phyloP scores from a whole-genome alignment of 441 rosid species.

The Lagerstroemia fauriei region DNA sequence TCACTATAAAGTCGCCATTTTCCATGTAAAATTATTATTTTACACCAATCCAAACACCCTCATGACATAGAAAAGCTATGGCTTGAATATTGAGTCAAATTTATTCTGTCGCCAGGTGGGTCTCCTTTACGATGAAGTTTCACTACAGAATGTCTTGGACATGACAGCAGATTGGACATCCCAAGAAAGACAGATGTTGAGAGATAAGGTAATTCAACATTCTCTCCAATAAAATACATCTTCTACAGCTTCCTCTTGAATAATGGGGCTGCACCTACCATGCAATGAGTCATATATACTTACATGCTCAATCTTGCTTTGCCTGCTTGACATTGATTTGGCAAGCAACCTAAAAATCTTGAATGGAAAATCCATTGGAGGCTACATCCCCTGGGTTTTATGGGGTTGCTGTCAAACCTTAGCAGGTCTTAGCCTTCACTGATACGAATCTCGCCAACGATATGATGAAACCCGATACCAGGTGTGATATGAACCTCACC shows the following conservation, averaged over 20 bases:
- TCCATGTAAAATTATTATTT: too few relatives aligned
- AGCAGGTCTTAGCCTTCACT: neutral
- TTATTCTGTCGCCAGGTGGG: slow-evolving; percentile 67
- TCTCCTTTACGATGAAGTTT: slow-evolving; percentile 74
- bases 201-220: slow-evolving; percentile 64
- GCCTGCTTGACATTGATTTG: neutral
- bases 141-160: slow-evolving; percentile 73
- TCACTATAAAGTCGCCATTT: too few relatives aligned
- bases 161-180: slow-evolving; percentile 89
- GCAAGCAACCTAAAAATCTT: too few relatives aligned
- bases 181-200: slow-evolving; percentile 85
- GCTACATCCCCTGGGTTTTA: neutral
- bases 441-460: too few relatives aligned
- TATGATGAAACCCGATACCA: too few relatives aligned
- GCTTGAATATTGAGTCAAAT: slow-evolving; percentile 14
- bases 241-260: neutral
- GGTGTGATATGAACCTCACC: too few relatives aligned
- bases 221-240: neutral
- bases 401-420: neutral
- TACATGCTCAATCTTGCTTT: neutral
- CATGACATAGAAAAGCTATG: neutral
- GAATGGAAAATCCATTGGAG: neutral
- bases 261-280: too few relatives aligned
- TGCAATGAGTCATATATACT: too few relatives aligned
- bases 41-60: too few relatives aligned